phyloP scores from a whole-genome alignment of 2,329 filamentous ascomycete species.

The Xylaria sp. region DNA sequence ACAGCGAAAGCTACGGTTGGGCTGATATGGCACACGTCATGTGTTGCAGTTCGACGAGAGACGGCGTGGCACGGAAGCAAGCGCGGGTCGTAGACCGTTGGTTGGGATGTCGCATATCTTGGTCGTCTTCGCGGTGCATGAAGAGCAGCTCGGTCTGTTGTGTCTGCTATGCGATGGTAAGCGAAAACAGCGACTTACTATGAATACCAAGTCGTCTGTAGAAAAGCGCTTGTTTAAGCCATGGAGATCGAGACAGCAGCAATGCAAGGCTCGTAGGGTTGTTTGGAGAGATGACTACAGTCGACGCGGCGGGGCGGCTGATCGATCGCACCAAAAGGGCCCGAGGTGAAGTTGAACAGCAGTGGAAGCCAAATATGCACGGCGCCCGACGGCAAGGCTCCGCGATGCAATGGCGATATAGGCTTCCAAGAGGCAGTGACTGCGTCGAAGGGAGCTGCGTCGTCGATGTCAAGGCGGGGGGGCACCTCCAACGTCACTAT shows the following conservation, averaged over 20 bases:
- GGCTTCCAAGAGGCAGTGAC: no score
- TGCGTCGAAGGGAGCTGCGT: slow-evolving; percentile 3
- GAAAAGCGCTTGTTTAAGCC: neutral
- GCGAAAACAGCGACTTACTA: neutral
- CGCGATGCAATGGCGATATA: neutral
- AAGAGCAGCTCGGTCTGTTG: slow-evolving; percentile 12
- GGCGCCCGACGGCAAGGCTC: slow-evolving; percentile 5
- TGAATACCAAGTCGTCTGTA: slow-evolving; percentile 1
- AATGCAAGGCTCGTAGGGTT: slow-evolving; percentile 47
- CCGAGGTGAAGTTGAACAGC: slow-evolving; percentile 1
- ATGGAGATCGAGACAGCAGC: slow-evolving; percentile 20
- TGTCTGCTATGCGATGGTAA: neutral
- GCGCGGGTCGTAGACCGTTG: neutral
- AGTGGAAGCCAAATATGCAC: slow-evolving; percentile 7
- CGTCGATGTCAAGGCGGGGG: neutral
- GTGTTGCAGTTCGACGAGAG: slow-evolving; percentile 12
- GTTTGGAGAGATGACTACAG: neutral
- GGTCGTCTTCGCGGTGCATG: neutral
- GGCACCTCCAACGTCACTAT: neutral
- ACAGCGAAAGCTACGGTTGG: neutral
- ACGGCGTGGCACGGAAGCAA: slow-evolving; percentile 7
- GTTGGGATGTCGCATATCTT: slow-evolving; percentile 17
- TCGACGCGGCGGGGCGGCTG: neutral
- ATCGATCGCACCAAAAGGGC: neutral
- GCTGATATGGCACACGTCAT: slow-evolving; percentile 10